phyloP scores from a whole-genome alignment of 2,329 filamentous ascomycete genomes.

The Microsporum audouinii region DNA sequence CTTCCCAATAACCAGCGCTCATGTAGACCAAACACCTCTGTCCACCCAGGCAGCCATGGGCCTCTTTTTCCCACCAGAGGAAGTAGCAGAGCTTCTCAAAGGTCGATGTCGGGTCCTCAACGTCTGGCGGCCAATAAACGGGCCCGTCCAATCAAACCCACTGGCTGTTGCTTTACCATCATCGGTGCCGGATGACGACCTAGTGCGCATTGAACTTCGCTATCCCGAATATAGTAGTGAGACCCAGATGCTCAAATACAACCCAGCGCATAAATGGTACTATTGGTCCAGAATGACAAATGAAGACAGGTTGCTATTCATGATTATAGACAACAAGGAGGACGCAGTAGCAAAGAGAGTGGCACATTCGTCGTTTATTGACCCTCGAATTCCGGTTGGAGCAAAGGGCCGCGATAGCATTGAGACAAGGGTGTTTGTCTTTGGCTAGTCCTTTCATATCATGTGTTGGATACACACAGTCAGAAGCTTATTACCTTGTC shows the following conservation, averaged over 20 bases:
- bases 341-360: constrained; percentile 35
- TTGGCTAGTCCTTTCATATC: constrained; percentile 41
- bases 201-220: constrained; percentile 61
- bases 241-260: constrained; percentile 57
- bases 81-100: constrained; percentile 54
- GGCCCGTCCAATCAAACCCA: constrained; percentile 45
- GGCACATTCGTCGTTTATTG: constrained; percentile 68
- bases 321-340: constrained; percentile 62
- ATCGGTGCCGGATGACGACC: constrained; percentile 48
- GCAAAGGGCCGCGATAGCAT: constrained; percentile 74
- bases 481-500: neutral
- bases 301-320: constrained; percentile 60
- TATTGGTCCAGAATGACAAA: constrained; percentile 70
- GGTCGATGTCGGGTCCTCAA: constrained; percentile 75
- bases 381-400: constrained; percentile 58
- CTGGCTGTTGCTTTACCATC: constrained; percentile 47
- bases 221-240: constrained; percentile 62
- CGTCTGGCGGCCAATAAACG: constrained; percentile 63
- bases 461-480: neutral
- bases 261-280: constrained; percentile 57
- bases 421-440: constrained; percentile 75
- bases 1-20: constrained; percentile 58
- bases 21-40: constrained; percentile 69
- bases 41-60: constrained; percentile 54
- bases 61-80: constrained; percentile 48